Base-by-base conservation (phyloP, 2,329 filamentous ascomycete genomes). In the Helotiales sp. region DNA sequence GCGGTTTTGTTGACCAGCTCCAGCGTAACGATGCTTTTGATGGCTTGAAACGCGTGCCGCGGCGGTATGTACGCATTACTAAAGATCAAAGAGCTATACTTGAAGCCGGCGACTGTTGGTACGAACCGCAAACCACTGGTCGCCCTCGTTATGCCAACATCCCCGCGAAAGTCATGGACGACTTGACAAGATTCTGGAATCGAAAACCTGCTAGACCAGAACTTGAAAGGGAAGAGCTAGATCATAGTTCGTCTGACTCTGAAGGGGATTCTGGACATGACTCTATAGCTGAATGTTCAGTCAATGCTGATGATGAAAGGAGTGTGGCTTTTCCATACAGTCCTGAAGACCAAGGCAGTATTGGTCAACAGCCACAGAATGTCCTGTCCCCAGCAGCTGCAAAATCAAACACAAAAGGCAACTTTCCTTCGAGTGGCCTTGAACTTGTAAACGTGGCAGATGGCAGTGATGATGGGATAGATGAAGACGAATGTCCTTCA, bases 41-140 rank as follows among this genome's bases (percentile, higher is more conserved):
- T 54, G 69, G 70, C 4, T 49, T 70, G 6, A 71, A 70, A 22
- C 65, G 70, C 20, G 81, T 86, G 63, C 75, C 77, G 32, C 78
- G 77, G 20, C 76, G 73, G 50, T 81, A 84, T 70, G 74, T 84
- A 34, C 77, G 73, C 26, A 83, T 87, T 61, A 80, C 83, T 1
- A 77, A 75, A 28, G 79, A 84, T 17, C 88, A 90, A 71, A 73
- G 76, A 50, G 71, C 78, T 8, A 77, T 89, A 5, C 76, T 90
- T 1, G 79, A 82, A 6, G 74, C 79, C 11, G 68, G 77, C 6
- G 78, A 82, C 17, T 84, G 79, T 6, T 81, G 79, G 80, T 77
- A 74, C 47, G 54, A 69, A 34, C 68, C 65, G 54, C 28, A 43
- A 20, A 17, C 11, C 3, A 34, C 20, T 4, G 47, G 45, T 8